These are phyloP conservation scores for Lactarius akahatsu DNA, from an alignment of 768 basidiomycete genomes.

Conservation along the genomic window DNA sequence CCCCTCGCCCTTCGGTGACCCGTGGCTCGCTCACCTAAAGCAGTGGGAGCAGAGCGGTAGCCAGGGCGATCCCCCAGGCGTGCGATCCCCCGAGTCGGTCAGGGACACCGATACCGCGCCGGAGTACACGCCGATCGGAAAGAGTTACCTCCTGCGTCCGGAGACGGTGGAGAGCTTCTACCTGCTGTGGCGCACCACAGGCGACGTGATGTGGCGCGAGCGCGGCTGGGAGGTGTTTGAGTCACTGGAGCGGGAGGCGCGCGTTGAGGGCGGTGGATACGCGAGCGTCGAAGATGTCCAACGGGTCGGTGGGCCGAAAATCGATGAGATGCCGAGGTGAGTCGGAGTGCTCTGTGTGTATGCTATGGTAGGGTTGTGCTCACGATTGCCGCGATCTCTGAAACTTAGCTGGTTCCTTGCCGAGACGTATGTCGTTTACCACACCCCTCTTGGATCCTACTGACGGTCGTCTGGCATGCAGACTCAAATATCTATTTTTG, in stretches of 20 bases:
- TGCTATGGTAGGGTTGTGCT: background rate
- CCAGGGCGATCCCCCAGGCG: conserved; percentile 20
- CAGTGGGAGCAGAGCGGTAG: conserved; percentile 28
- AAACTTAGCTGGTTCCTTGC: conserved; percentile 50
- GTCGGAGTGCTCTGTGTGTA: conserved; percentile 25
- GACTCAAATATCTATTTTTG: conserved; percentile 71
- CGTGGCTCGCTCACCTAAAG: conserved; percentile 25
- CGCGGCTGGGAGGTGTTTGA: conserved; percentile 71
- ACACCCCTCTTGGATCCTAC: background rate
- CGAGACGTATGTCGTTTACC: conserved; percentile 42
- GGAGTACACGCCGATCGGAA: conserved; percentile 53
- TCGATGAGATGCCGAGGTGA: conserved; percentile 74
- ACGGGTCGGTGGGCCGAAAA: conserved; percentile 34
- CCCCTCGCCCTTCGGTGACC: conserved; percentile 18
- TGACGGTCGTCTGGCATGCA: conserved; percentile 31
- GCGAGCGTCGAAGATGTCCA: conserved; percentile 55
- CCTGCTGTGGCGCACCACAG: conserved; percentile 67
- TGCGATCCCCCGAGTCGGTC: background rate
- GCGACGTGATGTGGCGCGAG: conserved; percentile 65
- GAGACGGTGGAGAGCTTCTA: conserved; percentile 76
- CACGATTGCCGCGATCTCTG: conserved; percentile 1
- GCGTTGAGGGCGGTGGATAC: conserved; percentile 56
- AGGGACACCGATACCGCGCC: conserved; percentile 22
- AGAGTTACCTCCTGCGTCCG: conserved; percentile 61
- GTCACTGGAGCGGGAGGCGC: conserved; percentile 59